Conservation (phyloP, 306 rosid genomes). For the Bauhinia variegata region DNA sequence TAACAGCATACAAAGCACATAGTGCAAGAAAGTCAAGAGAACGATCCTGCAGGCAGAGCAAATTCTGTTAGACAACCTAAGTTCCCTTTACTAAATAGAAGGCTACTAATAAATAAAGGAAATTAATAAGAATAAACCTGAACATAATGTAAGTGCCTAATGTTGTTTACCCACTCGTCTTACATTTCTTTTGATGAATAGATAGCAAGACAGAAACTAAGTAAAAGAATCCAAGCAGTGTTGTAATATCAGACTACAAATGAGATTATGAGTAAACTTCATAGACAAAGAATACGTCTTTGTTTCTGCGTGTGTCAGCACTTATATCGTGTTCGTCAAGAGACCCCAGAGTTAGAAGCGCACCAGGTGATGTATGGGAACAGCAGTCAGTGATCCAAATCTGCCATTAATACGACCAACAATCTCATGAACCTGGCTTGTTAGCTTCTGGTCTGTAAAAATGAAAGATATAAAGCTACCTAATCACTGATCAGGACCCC, state of each 20-base stretch:
- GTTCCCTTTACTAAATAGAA: too few species aligned
- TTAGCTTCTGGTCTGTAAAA: conserved; percentile 75
- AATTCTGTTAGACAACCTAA: neutral
- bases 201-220: conserved; percentile 3
- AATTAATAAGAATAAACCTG: neutral
- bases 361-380: conserved; percentile 95
- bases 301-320: conserved; percentile 1
- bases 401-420: conserved; percentile 95
- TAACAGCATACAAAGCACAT: conserved; percentile 79
- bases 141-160: neutral
- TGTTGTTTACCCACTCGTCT: neutral
- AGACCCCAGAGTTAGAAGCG: conserved; percentile 23
- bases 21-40: conserved; percentile 75
- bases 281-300: too few species aligned
- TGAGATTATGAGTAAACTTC: conserved; percentile 1
- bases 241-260: neutral
- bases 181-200: neutral
- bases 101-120: conserved; percentile 1
- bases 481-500: conserved; percentile 23
- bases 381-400: conserved; percentile 77
- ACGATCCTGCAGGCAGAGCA: conserved; percentile 66
- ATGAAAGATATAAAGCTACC: conserved; percentile 28
- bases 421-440: conserved; percentile 96
- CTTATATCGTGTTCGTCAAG: conserved; percentile 11
- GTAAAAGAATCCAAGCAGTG: conserved; percentile 3